A percentile compares a stretch with the other conserved stretches of the same genome.
These are phyloP conservation scores for Cyclotella distinguenda DNA, from an alignment of 108 stramenopile species.

Conservation along the genomic window DNA sequence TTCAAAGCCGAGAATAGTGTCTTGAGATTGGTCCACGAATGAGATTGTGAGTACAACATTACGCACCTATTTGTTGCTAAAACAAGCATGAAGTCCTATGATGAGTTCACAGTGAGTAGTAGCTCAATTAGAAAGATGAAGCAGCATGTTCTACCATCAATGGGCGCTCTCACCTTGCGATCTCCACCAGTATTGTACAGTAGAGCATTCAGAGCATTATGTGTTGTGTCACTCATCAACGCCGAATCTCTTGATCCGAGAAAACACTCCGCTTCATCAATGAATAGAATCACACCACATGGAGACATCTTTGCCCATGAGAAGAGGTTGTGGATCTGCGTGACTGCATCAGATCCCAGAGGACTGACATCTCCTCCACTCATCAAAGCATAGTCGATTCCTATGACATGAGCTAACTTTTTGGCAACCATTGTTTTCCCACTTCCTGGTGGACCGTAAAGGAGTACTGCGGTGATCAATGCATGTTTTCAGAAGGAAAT, in stretches of 20 bases:
- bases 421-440: conserved; percentile 75
- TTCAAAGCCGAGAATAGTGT: background rate
- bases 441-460: conserved; percentile 72
- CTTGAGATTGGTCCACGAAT: conserved; percentile 3
- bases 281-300: conserved; percentile 75
- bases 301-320: conserved; percentile 67
- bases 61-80: conserved; percentile 70
- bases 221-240: conserved; percentile 50
- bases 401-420: conserved; percentile 58
- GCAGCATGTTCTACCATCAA: background rate
- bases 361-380: conserved; percentile 87
- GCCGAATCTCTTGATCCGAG: conserved; percentile 56
- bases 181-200: conserved; percentile 82
- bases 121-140: too few relatives aligned
- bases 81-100: conserved; percentile 76
- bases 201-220: conserved; percentile 81
- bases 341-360: conserved; percentile 80
- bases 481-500: background rate
- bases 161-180: conserved; percentile 23
- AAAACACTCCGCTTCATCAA: conserved; percentile 89
- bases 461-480: background rate
- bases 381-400: conserved; percentile 87
- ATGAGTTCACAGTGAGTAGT: too few relatives aligned
- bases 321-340: conserved; percentile 78
- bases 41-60: background rate